A percentile compares a stretch with the other conserved stretches of the same genome.
phyloP scores from a whole-genome alignment of 1,139 yeast genomes.

The Geotrichum bryndzae region DNA sequence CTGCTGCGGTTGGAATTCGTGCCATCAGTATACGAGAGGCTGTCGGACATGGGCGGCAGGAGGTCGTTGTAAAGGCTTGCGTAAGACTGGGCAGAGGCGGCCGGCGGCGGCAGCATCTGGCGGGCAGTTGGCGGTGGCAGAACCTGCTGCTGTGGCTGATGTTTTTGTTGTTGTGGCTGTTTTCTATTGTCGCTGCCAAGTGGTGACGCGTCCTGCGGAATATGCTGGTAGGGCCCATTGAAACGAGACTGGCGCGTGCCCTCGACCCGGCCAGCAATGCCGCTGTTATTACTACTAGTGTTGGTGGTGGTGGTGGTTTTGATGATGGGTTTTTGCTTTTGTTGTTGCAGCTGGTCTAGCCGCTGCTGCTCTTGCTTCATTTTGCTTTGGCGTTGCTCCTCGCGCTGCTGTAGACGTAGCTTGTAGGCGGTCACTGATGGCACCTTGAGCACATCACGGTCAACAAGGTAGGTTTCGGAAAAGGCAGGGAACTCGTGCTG shows the following conservation, averaged over 20 bases:
- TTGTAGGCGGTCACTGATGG: not conserved
- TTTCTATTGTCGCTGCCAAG: not conserved
- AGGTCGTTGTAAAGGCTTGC: not conserved
- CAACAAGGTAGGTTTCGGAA: constrained; percentile 25
- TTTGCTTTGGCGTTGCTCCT: not conserved
- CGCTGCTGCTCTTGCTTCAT: constrained; percentile 1
- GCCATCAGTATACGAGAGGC: not conserved
- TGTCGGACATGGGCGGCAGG: not conserved
- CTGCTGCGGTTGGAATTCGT: not conserved
- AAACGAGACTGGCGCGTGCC: not conserved
- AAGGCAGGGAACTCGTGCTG: constrained; percentile 21
- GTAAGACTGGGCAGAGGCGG: not conserved
- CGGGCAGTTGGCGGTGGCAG: not conserved
- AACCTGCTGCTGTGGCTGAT: not conserved
- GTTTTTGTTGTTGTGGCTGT: not conserved
- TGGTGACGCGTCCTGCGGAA: constrained; percentile 1
- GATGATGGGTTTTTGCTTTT: constrained; percentile 15
- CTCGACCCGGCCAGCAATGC: constrained; percentile 13
- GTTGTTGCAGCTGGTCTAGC: not conserved
- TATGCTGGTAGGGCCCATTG: not conserved
- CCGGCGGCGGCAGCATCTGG: constrained; percentile 7
- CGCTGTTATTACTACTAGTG: not conserved
- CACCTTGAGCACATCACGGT: constrained; percentile 22
- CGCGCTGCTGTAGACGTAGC: not conserved
- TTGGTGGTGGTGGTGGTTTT: not conserved